Evolutionary conservation across 352 stramenopile genomes (phyloP).

Genomic region (Globisporangium spinosum): DNA sequence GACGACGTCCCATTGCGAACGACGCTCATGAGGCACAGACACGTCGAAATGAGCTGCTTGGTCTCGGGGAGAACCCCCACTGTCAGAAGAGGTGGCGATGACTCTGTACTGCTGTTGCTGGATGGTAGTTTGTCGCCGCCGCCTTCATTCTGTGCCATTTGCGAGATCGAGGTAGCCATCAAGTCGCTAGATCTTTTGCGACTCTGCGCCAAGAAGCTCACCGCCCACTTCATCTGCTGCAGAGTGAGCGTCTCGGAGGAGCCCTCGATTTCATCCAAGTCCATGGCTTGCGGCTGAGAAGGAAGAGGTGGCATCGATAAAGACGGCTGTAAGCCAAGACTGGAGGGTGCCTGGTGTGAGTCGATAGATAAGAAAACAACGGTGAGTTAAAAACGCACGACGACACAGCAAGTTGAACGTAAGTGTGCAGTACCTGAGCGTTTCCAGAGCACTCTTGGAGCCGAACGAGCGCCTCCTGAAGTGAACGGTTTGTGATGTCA

Average conservation of each 20-base stretch:
- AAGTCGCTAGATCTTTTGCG: constrained; percentile 21
- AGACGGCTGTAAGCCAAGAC: neutral
- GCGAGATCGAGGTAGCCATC: constrained; percentile 13
- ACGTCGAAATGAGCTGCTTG: constrained; percentile 47
- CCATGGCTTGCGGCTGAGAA: neutral
- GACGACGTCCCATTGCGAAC: constrained; percentile 21
- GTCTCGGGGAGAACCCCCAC: constrained; percentile 31
- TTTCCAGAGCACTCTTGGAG: constrained; percentile 49
- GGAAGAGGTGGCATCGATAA: neutral
- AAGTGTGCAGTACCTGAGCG: neutral
- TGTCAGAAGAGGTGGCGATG: neutral
- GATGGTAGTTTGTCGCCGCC: neutral
- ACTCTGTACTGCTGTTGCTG: neutral
- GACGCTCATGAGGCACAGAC: constrained; percentile 55
- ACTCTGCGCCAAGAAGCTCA: constrained; percentile 49
- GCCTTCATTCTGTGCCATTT: constrained; percentile 4
- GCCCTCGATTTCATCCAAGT: neutral
- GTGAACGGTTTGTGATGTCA: constrained; percentile 53
- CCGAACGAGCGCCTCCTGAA: constrained; percentile 49
- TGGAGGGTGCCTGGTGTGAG: constrained; percentile 3
- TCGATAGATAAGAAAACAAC: neutral
- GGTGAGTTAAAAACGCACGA: neutral
- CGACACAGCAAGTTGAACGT: neutral
- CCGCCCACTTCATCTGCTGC: constrained; percentile 63
- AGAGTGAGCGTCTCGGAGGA: constrained; percentile 29